Percentiles rank a stretch among this genome's conserved stretches.
Evolutionary conservation across 257 asterid species (phyloP).

Genomic region (Solanum clarkiae): DNA sequence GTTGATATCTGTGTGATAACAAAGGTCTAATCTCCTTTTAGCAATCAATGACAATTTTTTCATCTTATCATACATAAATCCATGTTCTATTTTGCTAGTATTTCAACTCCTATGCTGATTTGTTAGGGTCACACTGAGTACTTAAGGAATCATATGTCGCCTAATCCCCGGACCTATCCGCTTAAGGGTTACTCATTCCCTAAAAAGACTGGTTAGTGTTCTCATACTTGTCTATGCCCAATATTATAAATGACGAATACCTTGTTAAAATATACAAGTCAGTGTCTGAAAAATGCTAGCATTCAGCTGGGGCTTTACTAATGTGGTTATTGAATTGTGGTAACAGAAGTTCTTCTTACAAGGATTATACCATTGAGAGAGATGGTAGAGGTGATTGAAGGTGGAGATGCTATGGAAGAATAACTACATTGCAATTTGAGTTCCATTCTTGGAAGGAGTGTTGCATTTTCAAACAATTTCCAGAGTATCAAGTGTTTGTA

Average conservation of each 20-base stretch:
- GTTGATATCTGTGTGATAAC: slow-evolving; percentile 82
- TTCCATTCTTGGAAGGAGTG: background rate
- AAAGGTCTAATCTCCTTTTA: slow-evolving; percentile 31
- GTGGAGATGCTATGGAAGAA: slow-evolving; percentile 75
- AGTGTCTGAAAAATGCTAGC: background rate
- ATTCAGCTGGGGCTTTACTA: background rate
- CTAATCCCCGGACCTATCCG: slow-evolving; percentile 79
- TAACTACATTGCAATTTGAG: background rate
- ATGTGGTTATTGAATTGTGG: background rate
- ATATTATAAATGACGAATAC: background rate
- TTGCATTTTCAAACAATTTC: background rate
- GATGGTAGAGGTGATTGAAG: slow-evolving; percentile 26
- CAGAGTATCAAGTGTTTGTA: background rate
- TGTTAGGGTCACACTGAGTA: slow-evolving; percentile 65
- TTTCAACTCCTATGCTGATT: background rate
- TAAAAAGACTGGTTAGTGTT: slow-evolving; percentile 68
- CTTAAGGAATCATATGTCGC: slow-evolving; percentile 53
- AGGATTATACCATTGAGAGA: slow-evolving; percentile 73
- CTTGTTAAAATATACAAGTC: background rate
- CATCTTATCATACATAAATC: background rate
- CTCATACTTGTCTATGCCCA: background rate
- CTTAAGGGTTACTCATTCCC: slow-evolving; percentile 67
- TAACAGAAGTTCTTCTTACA: slow-evolving; percentile 64
- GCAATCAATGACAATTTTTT: background rate
- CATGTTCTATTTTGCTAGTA: background rate